Base-by-base conservation (phyloP, 192 early-diverging fungal genomes). In the Coemansia sp. region DNA sequence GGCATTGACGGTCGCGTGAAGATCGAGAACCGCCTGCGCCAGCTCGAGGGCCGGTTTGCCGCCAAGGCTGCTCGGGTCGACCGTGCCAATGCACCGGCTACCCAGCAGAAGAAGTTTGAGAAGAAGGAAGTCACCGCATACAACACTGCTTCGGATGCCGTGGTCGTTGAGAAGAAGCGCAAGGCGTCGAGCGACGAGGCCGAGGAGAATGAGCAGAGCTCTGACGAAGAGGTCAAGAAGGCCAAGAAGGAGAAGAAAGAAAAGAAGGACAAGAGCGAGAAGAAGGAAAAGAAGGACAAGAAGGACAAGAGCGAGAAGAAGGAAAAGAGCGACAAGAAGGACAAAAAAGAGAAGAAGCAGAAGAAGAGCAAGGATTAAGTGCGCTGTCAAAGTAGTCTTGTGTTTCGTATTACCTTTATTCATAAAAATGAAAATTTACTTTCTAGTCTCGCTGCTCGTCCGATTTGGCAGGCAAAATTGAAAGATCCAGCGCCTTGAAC, bases 1-100 rank as follows among this genome's bases (percentile, higher is more conserved):
- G 95, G 95, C 62, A 86, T 94, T 56, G 90, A 90, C 75, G 82
- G 85, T 76, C 89, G 94, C 27, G 88, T 88, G 65, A 92, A 94
- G 87, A 80, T 95, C 56, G 95, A 96, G 82, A 84, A 85, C 52
- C 84, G 95, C 27, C 85, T 98, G 72, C 82, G 93, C 56, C 90
- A 94, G 82, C 85, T 98, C 48, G 95, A 98, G 84, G 91, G 90
- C 47, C 90, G 81, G 72, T 86, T 81, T 55, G 87, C 86, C 22
- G 84, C 84, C 54, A 82, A 82, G 63, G 85, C 87, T 22, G 87
- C 86, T 62, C 91, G 90, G 77, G 86, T 88, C 25, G 85, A 86
- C 50, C 79, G 79, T 45, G 81, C 78, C 65, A 89, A 87, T 45
- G 74, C 64, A 3, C 68, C 69, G 32, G 73, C 66, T 52, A 37